Evolutionary conservation across 257 asterid genomes (phyloP).

Genomic region (Nemophila menziesii): DNA sequence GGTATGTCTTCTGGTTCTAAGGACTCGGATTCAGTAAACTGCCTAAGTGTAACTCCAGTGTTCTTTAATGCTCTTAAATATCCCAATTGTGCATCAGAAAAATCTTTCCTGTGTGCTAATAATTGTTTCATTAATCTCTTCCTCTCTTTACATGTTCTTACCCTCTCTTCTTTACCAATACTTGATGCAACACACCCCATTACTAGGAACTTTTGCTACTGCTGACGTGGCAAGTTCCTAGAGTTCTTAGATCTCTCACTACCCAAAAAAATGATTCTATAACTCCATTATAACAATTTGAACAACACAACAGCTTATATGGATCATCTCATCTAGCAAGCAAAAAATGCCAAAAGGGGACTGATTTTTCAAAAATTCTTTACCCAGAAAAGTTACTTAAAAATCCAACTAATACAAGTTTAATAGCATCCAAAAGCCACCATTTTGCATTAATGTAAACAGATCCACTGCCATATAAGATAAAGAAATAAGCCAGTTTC

Average conservation of each 20-base stretch:
- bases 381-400: no score
- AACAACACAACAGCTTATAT: no score
- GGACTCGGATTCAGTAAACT: slow-evolving; percentile 68
- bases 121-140: slow-evolving; percentile 59
- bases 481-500: no score
- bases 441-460: no score
- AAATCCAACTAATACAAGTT: no score
- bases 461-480: no score
- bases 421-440: no score
- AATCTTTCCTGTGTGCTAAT: slow-evolving; percentile 41
- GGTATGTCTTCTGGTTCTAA: slow-evolving; percentile 52
- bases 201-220: no score
- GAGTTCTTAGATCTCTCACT: background rate
- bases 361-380: no score
- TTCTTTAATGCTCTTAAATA: slow-evolving; percentile 66
- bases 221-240: slow-evolving; percentile 6
- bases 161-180: slow-evolving; percentile 60
- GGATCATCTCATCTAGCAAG: no score
- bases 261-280: slow-evolving; percentile 1
- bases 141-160: slow-evolving; percentile 59
- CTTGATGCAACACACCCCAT: slow-evolving; percentile 84
- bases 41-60: slow-evolving; percentile 74
- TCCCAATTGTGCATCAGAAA: slow-evolving; percentile 62
- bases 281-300: no score
- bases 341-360: no score